Evolutionary conservation across 2,329 filamentous ascomycete species (phyloP).

Genomic region (Neonectria magnoliae): DNA sequence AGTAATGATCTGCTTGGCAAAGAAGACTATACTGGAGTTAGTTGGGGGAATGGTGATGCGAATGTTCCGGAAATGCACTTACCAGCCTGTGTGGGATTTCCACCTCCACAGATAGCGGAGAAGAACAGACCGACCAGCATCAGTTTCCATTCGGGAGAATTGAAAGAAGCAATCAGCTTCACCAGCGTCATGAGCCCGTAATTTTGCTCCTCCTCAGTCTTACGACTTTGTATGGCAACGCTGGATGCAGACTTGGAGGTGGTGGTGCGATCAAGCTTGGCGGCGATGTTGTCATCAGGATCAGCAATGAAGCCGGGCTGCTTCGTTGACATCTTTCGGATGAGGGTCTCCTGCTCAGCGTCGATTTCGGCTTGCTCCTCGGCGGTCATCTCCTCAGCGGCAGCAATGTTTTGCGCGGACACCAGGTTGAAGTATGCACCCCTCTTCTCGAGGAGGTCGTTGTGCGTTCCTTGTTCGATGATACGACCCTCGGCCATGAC

Average conservation of each 20-base stretch:
- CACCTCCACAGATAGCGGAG: slow-evolving; percentile 80
- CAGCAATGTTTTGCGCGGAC: slow-evolving; percentile 84
- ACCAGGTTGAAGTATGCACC: slow-evolving; percentile 87
- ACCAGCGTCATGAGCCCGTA: slow-evolving; percentile 81
- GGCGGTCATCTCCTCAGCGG: slow-evolving; percentile 62
- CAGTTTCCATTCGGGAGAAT: slow-evolving; percentile 73
- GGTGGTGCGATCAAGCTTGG: slow-evolving; percentile 64
- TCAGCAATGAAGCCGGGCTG: slow-evolving; percentile 59
- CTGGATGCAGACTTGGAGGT: slow-evolving; percentile 75
- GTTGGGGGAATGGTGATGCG: neutral
- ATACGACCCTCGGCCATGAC: slow-evolving; percentile 90
- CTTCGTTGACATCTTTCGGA: slow-evolving; percentile 57
- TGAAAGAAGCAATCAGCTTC: slow-evolving; percentile 83
- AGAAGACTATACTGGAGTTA: slow-evolving; percentile 74
- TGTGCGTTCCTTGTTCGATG: slow-evolving; percentile 90
- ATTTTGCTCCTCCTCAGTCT: slow-evolving; percentile 59
- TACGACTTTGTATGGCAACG: slow-evolving; percentile 69
- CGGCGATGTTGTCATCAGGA: slow-evolving; percentile 69
- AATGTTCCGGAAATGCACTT: slow-evolving; percentile 11
- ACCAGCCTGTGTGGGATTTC: slow-evolving; percentile 70
- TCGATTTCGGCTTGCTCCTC: slow-evolving; percentile 64
- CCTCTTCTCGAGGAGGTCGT: slow-evolving; percentile 75
- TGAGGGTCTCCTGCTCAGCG: slow-evolving; percentile 60
- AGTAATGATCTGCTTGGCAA: slow-evolving; percentile 85
- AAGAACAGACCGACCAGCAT: slow-evolving; percentile 81